Evolutionary conservation across 176 grass and related monocot genomes (phyloP).

Genomic region (Zizania latifolia): DNA sequence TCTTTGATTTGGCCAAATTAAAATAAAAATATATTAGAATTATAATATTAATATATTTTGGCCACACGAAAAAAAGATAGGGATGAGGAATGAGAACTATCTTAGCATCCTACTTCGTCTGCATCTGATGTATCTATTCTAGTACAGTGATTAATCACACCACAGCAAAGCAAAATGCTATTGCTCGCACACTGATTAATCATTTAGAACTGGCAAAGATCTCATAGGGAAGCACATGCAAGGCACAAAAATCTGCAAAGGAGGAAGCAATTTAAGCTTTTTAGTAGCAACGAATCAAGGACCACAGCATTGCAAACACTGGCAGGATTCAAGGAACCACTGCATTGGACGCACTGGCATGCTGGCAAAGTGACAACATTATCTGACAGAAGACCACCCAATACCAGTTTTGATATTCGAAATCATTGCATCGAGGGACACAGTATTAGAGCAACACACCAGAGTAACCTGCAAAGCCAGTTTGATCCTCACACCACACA

Average conservation of each 20-base stretch:
- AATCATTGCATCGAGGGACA: neutral
- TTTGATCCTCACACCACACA: conserved; percentile 1
- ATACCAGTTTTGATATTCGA: conserved; percentile 1
- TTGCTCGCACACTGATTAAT: neutral
- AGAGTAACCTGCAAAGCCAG: neutral
- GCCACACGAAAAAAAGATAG: no score
- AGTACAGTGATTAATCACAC: no score
- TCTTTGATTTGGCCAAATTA: no score
- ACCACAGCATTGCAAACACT: neutral
- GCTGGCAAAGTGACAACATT: conserved; percentile 4
- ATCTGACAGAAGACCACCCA: neutral
- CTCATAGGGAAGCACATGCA: no score
- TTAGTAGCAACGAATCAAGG: neutral
- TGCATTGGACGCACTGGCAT: neutral
- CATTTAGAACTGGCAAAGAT: neutral
- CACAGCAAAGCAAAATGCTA: neutral
- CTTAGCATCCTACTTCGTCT: no score
- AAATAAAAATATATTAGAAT: no score
- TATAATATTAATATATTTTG: no score
- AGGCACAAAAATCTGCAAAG: neutral
- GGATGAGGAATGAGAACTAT: no score
- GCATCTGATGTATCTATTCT: no score
- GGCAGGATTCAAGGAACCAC: neutral
- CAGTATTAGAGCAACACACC: neutral
- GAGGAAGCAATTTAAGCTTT: neutral